A percentile compares a stretch with the other conserved stretches of the same genome.
Evolutionary conservation across 2,329 filamentous ascomycete species (phyloP).

Genomic region (Chrysoporthe cubensis): DNA sequence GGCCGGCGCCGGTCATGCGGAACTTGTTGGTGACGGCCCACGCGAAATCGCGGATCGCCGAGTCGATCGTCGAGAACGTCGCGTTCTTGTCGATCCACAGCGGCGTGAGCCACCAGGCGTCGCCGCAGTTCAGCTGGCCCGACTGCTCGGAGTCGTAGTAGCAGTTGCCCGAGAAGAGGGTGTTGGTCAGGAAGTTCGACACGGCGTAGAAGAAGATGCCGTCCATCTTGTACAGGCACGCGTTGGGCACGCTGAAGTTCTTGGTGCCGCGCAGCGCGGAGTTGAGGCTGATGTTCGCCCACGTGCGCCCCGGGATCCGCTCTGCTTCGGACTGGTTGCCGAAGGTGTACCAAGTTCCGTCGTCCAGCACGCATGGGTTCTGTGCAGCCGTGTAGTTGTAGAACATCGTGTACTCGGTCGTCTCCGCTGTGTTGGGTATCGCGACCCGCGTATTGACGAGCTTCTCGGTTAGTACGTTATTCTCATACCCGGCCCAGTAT

Average conservation of each 20-base stretch:
- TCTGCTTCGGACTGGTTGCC: constrained; percentile 22
- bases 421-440: constrained; percentile 16
- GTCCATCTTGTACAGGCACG: constrained; percentile 32
- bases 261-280: background rate
- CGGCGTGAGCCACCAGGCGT: constrained; percentile 29
- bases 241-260: constrained; percentile 30
- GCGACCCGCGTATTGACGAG: constrained; percentile 15
- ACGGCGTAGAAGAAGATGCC: constrained; percentile 27
- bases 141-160: constrained; percentile 23
- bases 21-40: constrained; percentile 28
- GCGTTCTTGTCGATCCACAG: constrained; percentile 27
- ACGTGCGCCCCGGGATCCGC: constrained; percentile 24
- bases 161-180: constrained; percentile 27
- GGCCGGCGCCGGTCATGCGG: constrained; percentile 21
- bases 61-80: constrained; percentile 21
- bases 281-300: constrained; percentile 21
- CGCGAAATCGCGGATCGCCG: constrained; percentile 22
- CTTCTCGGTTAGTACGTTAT: constrained; percentile 21
- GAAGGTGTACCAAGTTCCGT: constrained; percentile 25
- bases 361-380: constrained; percentile 27
- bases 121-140: constrained; percentile 26
- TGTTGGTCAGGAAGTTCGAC: constrained; percentile 21
- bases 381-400: constrained; percentile 27
- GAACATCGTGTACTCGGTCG: background rate
- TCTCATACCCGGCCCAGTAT: constrained; percentile 18